phyloP scores from a whole-genome alignment of 768 basidiomycete species.

The Sarcomyxa edulis region DNA sequence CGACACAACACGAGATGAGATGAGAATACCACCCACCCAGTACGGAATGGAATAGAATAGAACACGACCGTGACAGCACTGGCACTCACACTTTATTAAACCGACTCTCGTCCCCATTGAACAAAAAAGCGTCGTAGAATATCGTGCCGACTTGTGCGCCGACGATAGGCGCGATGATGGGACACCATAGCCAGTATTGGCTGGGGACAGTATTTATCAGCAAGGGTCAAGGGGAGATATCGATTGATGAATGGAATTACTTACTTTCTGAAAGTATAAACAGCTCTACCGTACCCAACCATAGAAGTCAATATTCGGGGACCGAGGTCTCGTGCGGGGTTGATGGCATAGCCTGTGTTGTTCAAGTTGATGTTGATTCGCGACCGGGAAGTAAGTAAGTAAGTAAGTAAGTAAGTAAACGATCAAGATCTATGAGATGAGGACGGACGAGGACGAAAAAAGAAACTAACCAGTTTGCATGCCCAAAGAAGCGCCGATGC shows the following conservation, averaged over 20 bases:
- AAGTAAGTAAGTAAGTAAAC: too few relatives aligned
- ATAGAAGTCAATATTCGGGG: conserved; percentile 67
- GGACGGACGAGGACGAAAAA: not conserved
- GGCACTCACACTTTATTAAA: conserved; percentile 48
- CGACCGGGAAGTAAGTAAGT: too few relatives aligned
- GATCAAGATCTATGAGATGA: not conserved
- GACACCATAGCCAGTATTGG: conserved; percentile 77
- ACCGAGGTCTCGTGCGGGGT: conserved; percentile 43
- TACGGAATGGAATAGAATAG: too few relatives aligned
- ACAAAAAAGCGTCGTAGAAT: conserved; percentile 59
- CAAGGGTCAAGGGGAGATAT: not conserved
- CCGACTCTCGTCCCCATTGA: conserved; percentile 48
- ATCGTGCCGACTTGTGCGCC: conserved; percentile 54
- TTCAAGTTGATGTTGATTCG: too few relatives aligned
- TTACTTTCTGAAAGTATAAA: conserved; percentile 37
- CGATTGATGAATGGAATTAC: conserved; percentile 15
- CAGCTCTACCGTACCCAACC: conserved; percentile 58
- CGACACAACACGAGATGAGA: too few relatives aligned
- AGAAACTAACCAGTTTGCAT: conserved; percentile 47
- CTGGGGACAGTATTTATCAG: conserved; percentile 24
- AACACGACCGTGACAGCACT: too few relatives aligned
- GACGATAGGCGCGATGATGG: conserved; percentile 51
- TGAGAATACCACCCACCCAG: too few relatives aligned
- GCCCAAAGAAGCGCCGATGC: conserved; percentile 54
- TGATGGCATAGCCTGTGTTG: conserved; percentile 30